Conservation (phyloP, 2,329 filamentous ascomycete genomes). For the Fusarium hainanense region DNA sequence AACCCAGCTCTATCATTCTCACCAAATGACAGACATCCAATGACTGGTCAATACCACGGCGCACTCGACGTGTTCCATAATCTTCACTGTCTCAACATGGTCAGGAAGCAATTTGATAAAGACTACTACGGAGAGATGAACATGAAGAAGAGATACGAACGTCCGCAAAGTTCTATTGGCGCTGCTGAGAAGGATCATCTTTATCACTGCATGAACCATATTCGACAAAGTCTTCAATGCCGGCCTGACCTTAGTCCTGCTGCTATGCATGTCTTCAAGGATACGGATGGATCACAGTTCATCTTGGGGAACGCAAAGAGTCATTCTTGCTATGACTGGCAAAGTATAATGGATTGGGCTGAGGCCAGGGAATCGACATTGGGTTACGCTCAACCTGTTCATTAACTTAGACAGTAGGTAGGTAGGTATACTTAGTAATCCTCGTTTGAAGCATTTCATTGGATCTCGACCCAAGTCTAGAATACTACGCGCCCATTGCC, state of each 20-base stretch:
- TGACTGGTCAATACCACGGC: background rate
- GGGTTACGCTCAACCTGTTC: background rate
- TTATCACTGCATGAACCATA: conserved; percentile 1
- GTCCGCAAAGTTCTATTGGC: background rate
- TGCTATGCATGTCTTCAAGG: background rate
- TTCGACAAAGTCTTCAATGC: background rate
- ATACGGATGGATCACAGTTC: background rate
- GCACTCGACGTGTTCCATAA: conserved; percentile 3
- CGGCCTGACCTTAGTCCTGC: conserved; percentile 1
- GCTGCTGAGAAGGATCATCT: background rate
- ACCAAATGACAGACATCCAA: background rate
- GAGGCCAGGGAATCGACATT: background rate
- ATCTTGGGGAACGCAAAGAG: background rate
- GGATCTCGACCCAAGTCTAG: background rate
- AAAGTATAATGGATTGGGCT: conserved; percentile 3
- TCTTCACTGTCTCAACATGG: conserved; percentile 1
- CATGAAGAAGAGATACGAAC: background rate
- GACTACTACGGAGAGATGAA: background rate
- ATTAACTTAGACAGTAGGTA: background rate
- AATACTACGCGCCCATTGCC: conserved; percentile 20
- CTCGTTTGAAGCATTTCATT: background rate
- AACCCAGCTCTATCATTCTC: background rate
- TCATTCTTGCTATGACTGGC: conserved; percentile 3
- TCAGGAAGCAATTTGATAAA: background rate
- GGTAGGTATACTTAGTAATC: background rate